Conservation (phyloP, 768 basidiomycete genomes). For the Pleurotus tuoliensis region DNA sequence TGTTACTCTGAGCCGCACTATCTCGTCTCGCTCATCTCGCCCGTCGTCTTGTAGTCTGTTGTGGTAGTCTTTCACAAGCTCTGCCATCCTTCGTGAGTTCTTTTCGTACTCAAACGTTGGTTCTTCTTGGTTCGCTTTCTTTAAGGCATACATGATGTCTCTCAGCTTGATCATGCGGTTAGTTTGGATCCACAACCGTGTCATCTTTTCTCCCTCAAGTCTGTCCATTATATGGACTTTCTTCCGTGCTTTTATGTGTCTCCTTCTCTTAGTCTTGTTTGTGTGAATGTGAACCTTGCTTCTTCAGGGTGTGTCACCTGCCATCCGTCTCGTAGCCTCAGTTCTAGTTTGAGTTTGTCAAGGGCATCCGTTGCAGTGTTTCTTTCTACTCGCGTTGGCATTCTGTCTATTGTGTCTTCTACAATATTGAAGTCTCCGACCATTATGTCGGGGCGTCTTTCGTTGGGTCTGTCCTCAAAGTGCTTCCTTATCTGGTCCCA, state of each 20-base stretch:
- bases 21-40: background rate
- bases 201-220: constrained; percentile 1
- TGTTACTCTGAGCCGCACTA: background rate
- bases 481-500: constrained; percentile 18
- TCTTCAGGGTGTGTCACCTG: constrained; percentile 17
- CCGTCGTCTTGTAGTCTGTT: background rate
- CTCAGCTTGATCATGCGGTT: background rate
- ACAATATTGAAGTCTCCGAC: constrained; percentile 40
- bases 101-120: background rate
- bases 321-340: constrained; percentile 30
- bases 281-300: constrained; percentile 24
- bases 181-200: background rate
- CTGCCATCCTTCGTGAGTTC: constrained; percentile 1
- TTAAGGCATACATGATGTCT: constrained; percentile 2
- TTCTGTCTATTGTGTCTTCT: constrained; percentile 31
- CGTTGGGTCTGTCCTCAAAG: constrained; percentile 4
- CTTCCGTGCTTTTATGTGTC: background rate
- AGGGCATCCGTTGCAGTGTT: constrained; percentile 12
- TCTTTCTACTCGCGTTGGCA: constrained; percentile 22
- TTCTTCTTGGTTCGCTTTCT: background rate
- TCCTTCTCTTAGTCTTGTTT: background rate
- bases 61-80: background rate
- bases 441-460: constrained; percentile 26
- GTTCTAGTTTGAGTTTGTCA: constrained; percentile 12
- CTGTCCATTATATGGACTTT: background rate